Evolutionary conservation across 768 basidiomycete genomes (phyloP), one percentile per base, ranked within the genome.

Genomic region (Kwoniella pini): DNA sequence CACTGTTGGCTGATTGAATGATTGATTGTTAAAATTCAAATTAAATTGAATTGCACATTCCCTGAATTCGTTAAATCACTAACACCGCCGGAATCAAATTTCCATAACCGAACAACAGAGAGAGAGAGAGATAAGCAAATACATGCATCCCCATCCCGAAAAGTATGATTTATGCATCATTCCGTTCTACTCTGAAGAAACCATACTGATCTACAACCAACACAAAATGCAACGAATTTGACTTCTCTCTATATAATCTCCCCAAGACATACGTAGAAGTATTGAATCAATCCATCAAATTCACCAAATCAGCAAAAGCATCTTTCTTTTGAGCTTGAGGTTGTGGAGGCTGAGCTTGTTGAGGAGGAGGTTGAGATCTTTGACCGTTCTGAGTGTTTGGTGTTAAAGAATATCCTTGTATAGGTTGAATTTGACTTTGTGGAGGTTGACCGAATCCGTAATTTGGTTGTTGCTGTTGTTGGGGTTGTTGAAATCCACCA

Each of bases 291-390:
- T 52, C 55, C 73, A 75, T 75, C 44, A 79, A 67, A 49, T 77
- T 74, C 38, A 79, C 71, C 45, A 80, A 58, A 64, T 80, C 79
- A 17, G 75, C 79, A 66, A 80, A 80, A 17, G 78, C 77, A 54
- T 80, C 79, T 62, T 74, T 76, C 66, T 76, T 78, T 60, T 62
- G 60, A 46, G 51, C 49, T 54, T 60, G 62, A n/a, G 52, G 40
- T 45, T 26, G 60, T 38, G 60, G 67, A 7, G 63, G 55, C 30
- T 56, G 57, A 17, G 52, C 24, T 21, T 27, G 59, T 48, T 54
- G 64, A 38, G 63, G 67, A n/a, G 67, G 33, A 7, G 33, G 7
- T 36, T 36, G 33, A 7, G 33, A 36, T 36, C 33, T 36, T 36
- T 36, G 33, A 36, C 33, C 33, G 15, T 36, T 36, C 15, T 36